Percentiles rank a stretch among this genome's conserved stretches.
Conservation (phyloP, 495 filamentous ascomycete genomes). For the Trichoderma orchidacearum region DNA sequence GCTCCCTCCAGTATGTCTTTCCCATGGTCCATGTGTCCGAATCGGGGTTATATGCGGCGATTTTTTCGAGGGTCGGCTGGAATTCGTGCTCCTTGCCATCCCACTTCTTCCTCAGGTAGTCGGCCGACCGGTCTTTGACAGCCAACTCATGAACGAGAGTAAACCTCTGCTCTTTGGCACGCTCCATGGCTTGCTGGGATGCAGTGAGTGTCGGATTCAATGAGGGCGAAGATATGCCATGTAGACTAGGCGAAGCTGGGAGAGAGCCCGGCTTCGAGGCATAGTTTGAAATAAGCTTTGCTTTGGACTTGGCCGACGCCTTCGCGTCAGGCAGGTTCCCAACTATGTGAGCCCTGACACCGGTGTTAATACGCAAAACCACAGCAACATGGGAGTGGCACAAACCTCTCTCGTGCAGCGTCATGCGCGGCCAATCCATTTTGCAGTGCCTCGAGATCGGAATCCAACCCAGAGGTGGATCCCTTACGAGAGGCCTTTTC, state of each 20-base stretch:
- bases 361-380: not conserved
- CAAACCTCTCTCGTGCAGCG: not conserved
- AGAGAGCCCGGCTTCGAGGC: not conserved
- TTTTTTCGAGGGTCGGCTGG: slow-evolving; percentile 39
- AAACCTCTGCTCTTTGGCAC: slow-evolving; percentile 38
- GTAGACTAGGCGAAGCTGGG: slow-evolving; percentile 3
- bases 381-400: not conserved
- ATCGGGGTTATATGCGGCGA: slow-evolving; percentile 40
- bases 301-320: not conserved
- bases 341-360: not conserved
- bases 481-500: slow-evolving; percentile 3
- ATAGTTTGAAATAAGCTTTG: not conserved
- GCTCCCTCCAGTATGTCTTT: slow-evolving; percentile 64
- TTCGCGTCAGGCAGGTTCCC: not conserved
- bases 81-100: slow-evolving; percentile 45
- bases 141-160: slow-evolving; percentile 67
- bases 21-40: slow-evolving; percentile 44
- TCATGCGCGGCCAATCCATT: not conserved
- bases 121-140: slow-evolving; percentile 40
- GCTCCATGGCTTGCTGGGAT: slow-evolving; percentile 36
- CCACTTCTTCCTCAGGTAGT: slow-evolving; percentile 40
- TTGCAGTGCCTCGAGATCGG: slow-evolving; percentile 6
- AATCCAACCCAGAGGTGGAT: slow-evolving; percentile 8
- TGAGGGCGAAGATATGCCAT: slow-evolving; percentile 36
- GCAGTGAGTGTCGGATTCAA: slow-evolving; percentile 21